These are phyloP conservation scores for Botryosphaeria dothidea DNA, from an alignment of 2,329 filamentous ascomycete species.

Conservation along the genomic window DNA sequence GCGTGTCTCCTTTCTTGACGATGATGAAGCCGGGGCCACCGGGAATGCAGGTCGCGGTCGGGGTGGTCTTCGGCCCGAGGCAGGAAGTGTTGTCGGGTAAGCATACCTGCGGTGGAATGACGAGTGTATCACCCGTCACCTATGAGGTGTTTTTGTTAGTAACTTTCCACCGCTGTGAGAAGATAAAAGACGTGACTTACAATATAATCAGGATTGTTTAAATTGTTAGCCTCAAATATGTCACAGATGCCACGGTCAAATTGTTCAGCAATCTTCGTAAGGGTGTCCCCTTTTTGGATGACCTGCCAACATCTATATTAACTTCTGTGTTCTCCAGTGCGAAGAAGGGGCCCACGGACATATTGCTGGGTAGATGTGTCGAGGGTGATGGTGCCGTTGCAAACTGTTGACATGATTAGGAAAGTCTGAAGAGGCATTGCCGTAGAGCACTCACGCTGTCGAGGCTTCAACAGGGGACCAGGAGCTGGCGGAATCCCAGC, in stretches of 20 bases:
- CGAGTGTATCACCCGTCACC: constrained; percentile 11
- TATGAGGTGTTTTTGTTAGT: too few relatives aligned
- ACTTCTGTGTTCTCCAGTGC: too few relatives aligned
- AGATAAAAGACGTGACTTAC: too few relatives aligned
- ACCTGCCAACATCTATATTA: too few relatives aligned
- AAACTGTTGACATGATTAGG: not conserved
- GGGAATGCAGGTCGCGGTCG: constrained; percentile 26
- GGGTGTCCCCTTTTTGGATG: constrained; percentile 18
- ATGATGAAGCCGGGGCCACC: constrained; percentile 26
- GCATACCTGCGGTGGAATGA: constrained; percentile 19
- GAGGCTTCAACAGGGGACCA: not conserved
- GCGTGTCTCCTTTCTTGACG: constrained; percentile 25
- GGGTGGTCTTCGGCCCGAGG: constrained; percentile 9
- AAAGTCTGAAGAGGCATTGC: not conserved
- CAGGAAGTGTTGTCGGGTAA: constrained; percentile 28
- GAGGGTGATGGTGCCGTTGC: constrained; percentile 5
- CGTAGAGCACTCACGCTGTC: not conserved
- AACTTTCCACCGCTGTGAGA: too few relatives aligned
- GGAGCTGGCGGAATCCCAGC: not conserved
- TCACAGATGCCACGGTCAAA: constrained; percentile 21
- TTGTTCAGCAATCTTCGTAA: constrained; percentile 14
- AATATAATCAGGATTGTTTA: constrained; percentile 17
- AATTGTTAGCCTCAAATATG: constrained; percentile 19
- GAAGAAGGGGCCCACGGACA: too few relatives aligned
- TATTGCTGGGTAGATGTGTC: constrained; percentile 11